Evolutionary conservation across 257 asterid species (phyloP), one percentile per base, ranked within the genome.

Genomic region (Osmanthus fragrans): DNA sequence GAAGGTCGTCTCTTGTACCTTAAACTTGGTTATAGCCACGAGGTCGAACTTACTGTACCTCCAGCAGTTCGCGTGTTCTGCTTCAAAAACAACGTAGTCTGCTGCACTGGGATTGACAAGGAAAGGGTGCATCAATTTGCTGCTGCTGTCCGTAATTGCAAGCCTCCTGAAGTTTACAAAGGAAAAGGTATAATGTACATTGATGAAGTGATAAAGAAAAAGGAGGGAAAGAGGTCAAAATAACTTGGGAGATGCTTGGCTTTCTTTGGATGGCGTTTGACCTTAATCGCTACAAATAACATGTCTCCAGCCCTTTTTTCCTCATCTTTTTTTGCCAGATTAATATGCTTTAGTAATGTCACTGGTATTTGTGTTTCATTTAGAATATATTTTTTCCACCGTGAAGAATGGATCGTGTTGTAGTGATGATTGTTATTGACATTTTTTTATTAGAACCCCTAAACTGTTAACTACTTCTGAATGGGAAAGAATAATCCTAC

Each of bases 111-210:
- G 37, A 84, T 89, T 32, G 89, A 88, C 85, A 91, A 91, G 88
- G 86, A 80, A 9, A 82, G 92, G 85, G 92, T 89, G 27, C 91
- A 85, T 71, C 94, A 90, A n/a, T 90, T 90, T 60, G 96, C 92
- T 34, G 90, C 92, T 71, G 85, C 94, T 25, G 84, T 91, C 11
- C 89, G 91, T 10, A 83, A 87, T 47, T 91, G 93, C 70, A 88
- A 89, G 84, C 96, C 96, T 12, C 96, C 96, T 0, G 93, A 90
- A 70, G 90, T 86, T 77, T 90, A 88, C 87, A 90, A 90, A 72
- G 92, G 95, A 76, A 90, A 90, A 84, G 95, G 95, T 21, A 88
- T 90, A 74, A 87, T 90, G 94, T 87, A 89, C 85, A 74, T 81
- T 32, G 94, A 89, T 68, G 94, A 89, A 83, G 90, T 89, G 54